phyloP scores from a whole-genome alignment of 371 early-diverging fungal species.

The Zopfochytrium polystomum region DNA sequence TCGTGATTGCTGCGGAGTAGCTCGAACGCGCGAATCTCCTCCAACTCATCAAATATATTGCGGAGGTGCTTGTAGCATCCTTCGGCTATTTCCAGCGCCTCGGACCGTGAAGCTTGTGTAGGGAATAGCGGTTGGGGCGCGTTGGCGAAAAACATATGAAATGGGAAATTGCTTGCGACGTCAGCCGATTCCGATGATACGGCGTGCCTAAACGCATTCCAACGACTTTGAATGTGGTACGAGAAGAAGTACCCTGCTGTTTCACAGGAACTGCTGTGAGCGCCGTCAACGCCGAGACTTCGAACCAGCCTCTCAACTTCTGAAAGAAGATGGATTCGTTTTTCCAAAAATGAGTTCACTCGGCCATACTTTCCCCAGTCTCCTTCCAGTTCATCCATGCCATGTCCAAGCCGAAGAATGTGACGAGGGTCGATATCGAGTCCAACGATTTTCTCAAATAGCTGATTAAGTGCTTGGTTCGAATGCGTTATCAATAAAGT shows the following conservation, averaged over 20 bases:
- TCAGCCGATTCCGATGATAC: slow-evolving; percentile 24
- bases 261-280: slow-evolving; percentile 88
- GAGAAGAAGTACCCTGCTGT: slow-evolving; percentile 85
- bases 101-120: slow-evolving; percentile 40
- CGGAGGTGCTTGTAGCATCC: slow-evolving; percentile 80
- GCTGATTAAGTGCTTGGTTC: slow-evolving; percentile 91
- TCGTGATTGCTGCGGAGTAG: slow-evolving; percentile 74
- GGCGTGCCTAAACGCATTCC: slow-evolving; percentile 61
- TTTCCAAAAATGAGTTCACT: slow-evolving; percentile 83
- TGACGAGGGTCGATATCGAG: slow-evolving; percentile 89
- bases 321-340: slow-evolving; percentile 67
- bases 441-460: slow-evolving; percentile 87
- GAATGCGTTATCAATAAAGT: slow-evolving; percentile 91
- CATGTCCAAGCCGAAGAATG: slow-evolving; percentile 90
- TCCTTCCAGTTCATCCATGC: slow-evolving; percentile 80
- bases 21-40: slow-evolving; percentile 80
- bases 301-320: slow-evolving; percentile 75
- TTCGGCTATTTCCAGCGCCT: slow-evolving; percentile 57
- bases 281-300: slow-evolving; percentile 64
- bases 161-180: slow-evolving; percentile 67
- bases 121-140: slow-evolving; percentile 74
- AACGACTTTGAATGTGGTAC: slow-evolving; percentile 68
- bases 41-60: slow-evolving; percentile 53
- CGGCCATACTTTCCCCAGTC: slow-evolving; percentile 88
- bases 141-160: slow-evolving; percentile 68